Evolutionary conservation across 129 eudicot genomes (phyloP).

Genomic region (Calendula officinalis): DNA sequence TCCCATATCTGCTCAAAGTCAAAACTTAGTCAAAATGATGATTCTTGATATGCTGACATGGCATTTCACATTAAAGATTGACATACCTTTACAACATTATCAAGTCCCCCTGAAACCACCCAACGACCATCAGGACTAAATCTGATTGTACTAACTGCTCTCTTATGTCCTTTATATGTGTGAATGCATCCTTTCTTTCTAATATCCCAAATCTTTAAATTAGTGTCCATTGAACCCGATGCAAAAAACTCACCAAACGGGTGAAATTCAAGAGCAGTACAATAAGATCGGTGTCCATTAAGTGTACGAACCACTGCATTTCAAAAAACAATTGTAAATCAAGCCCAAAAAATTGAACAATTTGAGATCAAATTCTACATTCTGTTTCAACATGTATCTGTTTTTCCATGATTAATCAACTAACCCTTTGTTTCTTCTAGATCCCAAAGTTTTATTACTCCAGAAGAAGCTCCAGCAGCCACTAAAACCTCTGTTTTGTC

Average conservation of each 20-base stretch:
- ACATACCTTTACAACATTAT: constrained; percentile 83
- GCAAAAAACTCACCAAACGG: constrained; percentile 52
- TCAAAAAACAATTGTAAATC: constrained; percentile 33
- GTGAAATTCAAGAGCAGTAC: constrained; percentile 87
- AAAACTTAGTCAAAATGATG: constrained; percentile 6
- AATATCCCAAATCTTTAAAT: constrained; percentile 40
- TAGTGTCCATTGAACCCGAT: constrained; percentile 48
- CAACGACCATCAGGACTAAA: constrained; percentile 97
- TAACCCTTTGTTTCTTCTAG: constrained; percentile 83
- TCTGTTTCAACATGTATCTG: constrained; percentile 12
- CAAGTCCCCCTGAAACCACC: constrained; percentile 97
- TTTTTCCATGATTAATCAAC: constrained; percentile 24
- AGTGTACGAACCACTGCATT: constrained; percentile 85
- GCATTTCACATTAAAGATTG: not conserved
- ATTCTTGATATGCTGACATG: constrained; percentile 18
- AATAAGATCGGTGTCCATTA: constrained; percentile 85
- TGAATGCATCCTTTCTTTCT: constrained; percentile 96
- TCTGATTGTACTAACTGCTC: constrained; percentile 80
- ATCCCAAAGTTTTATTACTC: constrained; percentile 88
- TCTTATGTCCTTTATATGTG: constrained; percentile 86
- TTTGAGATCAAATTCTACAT: constrained; percentile 12
- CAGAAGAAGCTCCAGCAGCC: constrained; percentile 93
- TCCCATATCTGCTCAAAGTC: constrained; percentile 73
- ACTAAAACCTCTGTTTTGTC: constrained; percentile 77
- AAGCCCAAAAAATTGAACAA: constrained; percentile 7